Conservation (phyloP, 257 asterid genomes). For the Solanum etuberosum region DNA sequence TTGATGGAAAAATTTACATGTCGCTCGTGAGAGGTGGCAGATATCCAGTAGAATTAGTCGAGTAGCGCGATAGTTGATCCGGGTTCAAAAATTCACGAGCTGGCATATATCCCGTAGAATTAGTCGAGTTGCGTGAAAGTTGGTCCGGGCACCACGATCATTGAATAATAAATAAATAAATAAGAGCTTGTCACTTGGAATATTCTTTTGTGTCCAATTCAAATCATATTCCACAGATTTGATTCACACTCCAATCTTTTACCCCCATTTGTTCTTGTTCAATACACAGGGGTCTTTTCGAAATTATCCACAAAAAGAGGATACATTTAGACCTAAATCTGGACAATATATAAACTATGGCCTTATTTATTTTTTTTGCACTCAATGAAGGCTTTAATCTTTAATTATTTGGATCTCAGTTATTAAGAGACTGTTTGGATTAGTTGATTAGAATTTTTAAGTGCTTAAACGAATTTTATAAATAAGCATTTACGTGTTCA, state of each 20-base stretch:
- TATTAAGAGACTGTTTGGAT: not conserved
- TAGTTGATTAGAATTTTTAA: not conserved
- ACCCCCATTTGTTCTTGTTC: not conserved
- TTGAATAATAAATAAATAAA: not conserved
- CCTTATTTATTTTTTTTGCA: not conserved
- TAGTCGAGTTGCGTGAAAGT: no score
- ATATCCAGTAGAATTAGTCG: not conserved
- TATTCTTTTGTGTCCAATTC: not conserved
- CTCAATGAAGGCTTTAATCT: not conserved
- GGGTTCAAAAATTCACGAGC: not conserved
- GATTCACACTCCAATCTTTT: not conserved
- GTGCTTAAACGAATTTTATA: not conserved
- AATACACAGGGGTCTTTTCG: not conserved
- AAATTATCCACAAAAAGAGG: not conserved
- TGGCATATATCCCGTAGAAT: no score
- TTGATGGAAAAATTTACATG: not conserved
- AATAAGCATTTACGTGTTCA: not conserved
- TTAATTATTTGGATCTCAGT: not conserved
- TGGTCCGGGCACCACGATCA: not conserved
- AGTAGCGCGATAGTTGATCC: not conserved
- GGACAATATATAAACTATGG: not conserved
- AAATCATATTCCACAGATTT: not conserved
- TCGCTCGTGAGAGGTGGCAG: accelerated
- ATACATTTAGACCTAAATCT: not conserved
- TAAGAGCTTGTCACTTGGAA: not conserved